A percentile compares a stretch with the other conserved stretches of the same genome.
These are phyloP conservation scores for Xylariomycetidae sp. DNA, from an alignment of 2,329 filamentous ascomycete genomes.

Conservation along the genomic window DNA sequence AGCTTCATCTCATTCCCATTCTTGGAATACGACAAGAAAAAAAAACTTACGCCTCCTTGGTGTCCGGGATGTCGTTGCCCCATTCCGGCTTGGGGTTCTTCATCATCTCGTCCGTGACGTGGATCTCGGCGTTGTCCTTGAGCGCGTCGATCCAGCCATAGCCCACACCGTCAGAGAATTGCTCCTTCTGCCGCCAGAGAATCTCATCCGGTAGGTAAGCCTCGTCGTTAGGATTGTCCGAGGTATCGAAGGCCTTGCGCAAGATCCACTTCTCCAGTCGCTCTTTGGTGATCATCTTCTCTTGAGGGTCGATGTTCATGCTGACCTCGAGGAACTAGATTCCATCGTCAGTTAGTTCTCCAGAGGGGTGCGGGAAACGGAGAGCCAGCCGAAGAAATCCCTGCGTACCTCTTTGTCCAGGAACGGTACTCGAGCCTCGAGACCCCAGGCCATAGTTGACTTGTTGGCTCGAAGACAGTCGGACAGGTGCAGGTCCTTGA, in stretches of 20 bases:
- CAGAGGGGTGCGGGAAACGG: too few species aligned
- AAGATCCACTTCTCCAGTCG: constrained; percentile 97
- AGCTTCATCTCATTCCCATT: neutral
- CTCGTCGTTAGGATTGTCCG: constrained; percentile 71
- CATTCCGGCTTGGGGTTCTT: constrained; percentile 97
- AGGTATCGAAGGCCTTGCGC: constrained; percentile 94
- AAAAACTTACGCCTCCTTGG: constrained; percentile 79
- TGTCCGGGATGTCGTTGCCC: constrained; percentile 88
- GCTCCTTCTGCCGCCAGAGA: constrained; percentile 98
- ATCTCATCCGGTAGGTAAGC: constrained; percentile 96
- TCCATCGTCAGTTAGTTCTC: too few species aligned
- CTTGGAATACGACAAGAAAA: neutral
- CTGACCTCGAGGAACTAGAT: constrained; percentile 76
- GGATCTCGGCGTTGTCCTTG: constrained; percentile 86
- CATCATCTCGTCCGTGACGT: constrained; percentile 96
- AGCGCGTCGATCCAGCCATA: constrained; percentile 98
- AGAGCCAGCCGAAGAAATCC: too few species aligned
- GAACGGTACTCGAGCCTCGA: constrained; percentile 97
- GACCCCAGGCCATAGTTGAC: constrained; percentile 95
- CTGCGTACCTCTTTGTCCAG: constrained; percentile 77
- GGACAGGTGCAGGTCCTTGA: constrained; percentile 95
- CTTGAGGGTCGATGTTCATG: constrained; percentile 90
- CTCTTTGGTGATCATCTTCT: constrained; percentile 92
- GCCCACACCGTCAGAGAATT: constrained; percentile 97
- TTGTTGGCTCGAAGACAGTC: constrained; percentile 99